A percentile compares a stretch with the other conserved stretches of the same genome.
Evolutionary conservation across 257 asterid species (phyloP).

Genomic region (Lavandula angustifolia): DNA sequence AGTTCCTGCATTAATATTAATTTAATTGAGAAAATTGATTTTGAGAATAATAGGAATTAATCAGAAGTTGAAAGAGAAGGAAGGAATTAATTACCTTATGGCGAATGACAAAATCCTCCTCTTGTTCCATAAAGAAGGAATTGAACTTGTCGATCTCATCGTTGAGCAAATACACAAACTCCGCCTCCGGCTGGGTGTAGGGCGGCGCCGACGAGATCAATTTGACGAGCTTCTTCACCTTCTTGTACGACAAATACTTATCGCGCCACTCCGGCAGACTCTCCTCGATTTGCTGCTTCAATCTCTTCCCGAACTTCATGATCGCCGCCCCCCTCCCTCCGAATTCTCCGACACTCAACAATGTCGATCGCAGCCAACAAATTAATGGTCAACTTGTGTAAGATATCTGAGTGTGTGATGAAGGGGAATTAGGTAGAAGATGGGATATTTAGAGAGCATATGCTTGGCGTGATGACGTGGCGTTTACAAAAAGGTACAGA

Average conservation of each 20-base stretch:
- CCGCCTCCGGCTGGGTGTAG: slow-evolving; percentile 55
- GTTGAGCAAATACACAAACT: slow-evolving; percentile 67
- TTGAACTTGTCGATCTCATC: slow-evolving; percentile 88
- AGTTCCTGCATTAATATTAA: slow-evolving; percentile 54
- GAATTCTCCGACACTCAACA: too few relatives aligned
- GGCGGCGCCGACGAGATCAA: slow-evolving; percentile 50
- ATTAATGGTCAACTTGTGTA: too few relatives aligned
- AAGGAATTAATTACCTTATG: slow-evolving; percentile 53
- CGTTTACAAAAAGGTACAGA: slow-evolving; percentile 38
- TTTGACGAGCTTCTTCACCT: slow-evolving; percentile 68
- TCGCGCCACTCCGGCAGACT: slow-evolving; percentile 86
- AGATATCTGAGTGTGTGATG: too few relatives aligned
- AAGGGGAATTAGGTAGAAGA: slow-evolving; percentile 29
- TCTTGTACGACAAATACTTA: slow-evolving; percentile 72
- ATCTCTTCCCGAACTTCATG: slow-evolving; percentile 94
- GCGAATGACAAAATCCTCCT: slow-evolving; percentile 87
- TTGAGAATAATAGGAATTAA: too few relatives aligned
- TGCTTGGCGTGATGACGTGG: slow-evolving; percentile 78
- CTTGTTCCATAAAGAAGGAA: slow-evolving; percentile 81
- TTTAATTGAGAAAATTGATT: too few relatives aligned
- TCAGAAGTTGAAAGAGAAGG: too few relatives aligned
- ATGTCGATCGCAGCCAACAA: too few relatives aligned
- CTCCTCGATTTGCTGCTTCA: slow-evolving; percentile 75
- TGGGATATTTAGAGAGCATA: slow-evolving; percentile 83
- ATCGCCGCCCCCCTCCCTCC: too few relatives aligned